These are phyloP conservation scores for Pythium dissimile DNA, from an alignment of 352 stramenopile species.

Conservation along the genomic window DNA sequence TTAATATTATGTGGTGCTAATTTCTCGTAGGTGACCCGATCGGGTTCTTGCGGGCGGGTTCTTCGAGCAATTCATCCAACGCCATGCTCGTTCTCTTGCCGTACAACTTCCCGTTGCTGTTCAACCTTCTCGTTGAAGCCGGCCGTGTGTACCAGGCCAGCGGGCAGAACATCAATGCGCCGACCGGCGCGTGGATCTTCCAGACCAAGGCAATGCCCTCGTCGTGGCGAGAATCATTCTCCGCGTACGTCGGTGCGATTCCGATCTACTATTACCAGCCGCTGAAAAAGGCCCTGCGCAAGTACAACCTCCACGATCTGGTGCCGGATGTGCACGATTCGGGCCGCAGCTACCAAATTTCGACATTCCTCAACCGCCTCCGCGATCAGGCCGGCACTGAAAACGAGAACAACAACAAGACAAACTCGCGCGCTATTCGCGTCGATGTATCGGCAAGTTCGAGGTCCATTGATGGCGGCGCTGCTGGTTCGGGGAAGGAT, in stretches of 20 bases:
- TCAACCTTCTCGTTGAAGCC: conserved; percentile 77
- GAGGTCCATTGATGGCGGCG: neutral
- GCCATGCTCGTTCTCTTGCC: conserved; percentile 79
- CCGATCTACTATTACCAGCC: conserved; percentile 82
- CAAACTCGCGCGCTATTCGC: conserved; percentile 44
- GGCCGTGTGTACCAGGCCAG: conserved; percentile 78
- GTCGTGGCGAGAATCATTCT: conserved; percentile 80
- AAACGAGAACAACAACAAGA: conserved; percentile 78
- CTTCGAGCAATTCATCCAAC: conserved; percentile 27
- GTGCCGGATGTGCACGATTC: conserved; percentile 81
- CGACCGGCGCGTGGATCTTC: conserved; percentile 73
- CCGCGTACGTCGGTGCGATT: conserved; percentile 67
- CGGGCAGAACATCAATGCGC: conserved; percentile 69
- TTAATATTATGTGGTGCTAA: neutral
- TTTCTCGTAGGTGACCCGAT: conserved; percentile 57
- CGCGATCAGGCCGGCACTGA: conserved; percentile 71
- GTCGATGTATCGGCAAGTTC: neutral
- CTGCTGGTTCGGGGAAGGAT: conserved; percentile 25
- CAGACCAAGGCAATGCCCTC: conserved; percentile 86
- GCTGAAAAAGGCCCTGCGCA: conserved; percentile 79
- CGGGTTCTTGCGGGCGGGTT: conserved; percentile 60
- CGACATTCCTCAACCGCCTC: conserved; percentile 67
- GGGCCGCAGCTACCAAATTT: conserved; percentile 81
- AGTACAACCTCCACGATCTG: conserved; percentile 88
- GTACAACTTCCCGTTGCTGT: conserved; percentile 87